Evolutionary conservation across 495 filamentous ascomycete species (phyloP), one percentile per base, ranked within the genome.

Genomic region (Penicillium macrosclerotiorum): DNA sequence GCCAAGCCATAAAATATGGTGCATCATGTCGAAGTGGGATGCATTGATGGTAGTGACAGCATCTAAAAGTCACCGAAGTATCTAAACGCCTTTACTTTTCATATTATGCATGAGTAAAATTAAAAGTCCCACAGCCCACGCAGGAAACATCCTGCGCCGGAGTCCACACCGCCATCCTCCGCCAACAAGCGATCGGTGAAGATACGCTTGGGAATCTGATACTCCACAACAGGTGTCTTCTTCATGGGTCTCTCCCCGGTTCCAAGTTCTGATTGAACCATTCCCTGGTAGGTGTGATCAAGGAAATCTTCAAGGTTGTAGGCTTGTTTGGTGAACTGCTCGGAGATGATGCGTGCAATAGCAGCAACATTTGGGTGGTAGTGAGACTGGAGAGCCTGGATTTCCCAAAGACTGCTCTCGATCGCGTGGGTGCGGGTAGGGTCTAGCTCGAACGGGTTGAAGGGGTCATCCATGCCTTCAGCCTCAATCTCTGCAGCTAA

Each of bases 281-380:
- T 83, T 75, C 85, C 90, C 51, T 76, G 80, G 67, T 97, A 97
- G 4, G 87, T 90, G 67, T 96, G 90, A 62, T 97, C 94, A 41
- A 97, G 68, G 68, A 99, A 99, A 56, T 99, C 94, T 57, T 99
- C 94, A 13, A 95, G 57, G 51, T 85, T 88, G 66, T 96, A 99
- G 8, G 81, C 72, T 63, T 90, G 85, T 73, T 97, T 99, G 3
- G 91, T 97, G 66, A 97, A 99, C 67, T 96, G 93, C 73, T 99
- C 89, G 18, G 87, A 87, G 45, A 99, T 83, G 45, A 99, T 95
- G 66, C 87, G 90, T 19, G 89, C 88, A 46, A 97, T 84, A 4
- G 91, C 90, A 2, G 92, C 90, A 26, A 99, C 90, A 60, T 96
- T 97, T 26, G 94, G 94, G 63, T 99, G 94, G 68, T 93, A 97